Percentiles rank a stretch among this genome's conserved stretches.
phyloP scores from a whole-genome alignment of 768 basidiomycete species.

The Ramaria sp. region DNA sequence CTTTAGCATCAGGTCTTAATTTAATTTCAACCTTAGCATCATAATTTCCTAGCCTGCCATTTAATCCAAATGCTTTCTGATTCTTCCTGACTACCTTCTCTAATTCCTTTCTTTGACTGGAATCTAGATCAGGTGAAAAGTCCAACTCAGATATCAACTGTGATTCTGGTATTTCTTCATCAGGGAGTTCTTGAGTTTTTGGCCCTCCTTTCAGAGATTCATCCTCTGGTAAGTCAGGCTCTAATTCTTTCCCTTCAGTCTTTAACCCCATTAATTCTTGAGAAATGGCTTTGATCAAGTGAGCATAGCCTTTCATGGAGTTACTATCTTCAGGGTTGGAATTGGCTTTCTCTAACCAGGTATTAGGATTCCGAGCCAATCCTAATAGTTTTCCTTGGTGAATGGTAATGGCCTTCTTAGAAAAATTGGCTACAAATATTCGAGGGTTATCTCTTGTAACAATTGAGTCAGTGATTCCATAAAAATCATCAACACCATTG shows the following conservation, averaged over 20 bases:
- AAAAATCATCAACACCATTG: constrained; percentile 1
- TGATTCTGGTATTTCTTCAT: constrained; percentile 6
- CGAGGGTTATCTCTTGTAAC: neutral
- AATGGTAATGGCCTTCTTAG: neutral
- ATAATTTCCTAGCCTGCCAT: constrained; percentile 22
- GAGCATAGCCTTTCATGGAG: neutral
- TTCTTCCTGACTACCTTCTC: constrained; percentile 13
- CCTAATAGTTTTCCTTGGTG: constrained; percentile 1
- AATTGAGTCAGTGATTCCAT: neutral
- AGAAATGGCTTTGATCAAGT: neutral
- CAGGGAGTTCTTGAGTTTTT: constrained; percentile 17
- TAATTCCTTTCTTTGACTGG: constrained; percentile 5
- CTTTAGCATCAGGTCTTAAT: constrained; percentile 15
- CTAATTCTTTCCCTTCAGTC: neutral
- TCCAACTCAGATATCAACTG: constrained; percentile 12
- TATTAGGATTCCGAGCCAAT: neutral
- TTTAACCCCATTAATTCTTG: neutral
- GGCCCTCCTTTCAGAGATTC: constrained; percentile 12
- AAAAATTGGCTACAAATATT: neutral
- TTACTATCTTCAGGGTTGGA: neutral
- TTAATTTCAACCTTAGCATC: constrained; percentile 17
- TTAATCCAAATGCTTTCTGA: constrained; percentile 20
- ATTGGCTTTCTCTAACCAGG: neutral
- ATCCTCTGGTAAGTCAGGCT: neutral
- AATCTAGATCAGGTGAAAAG: constrained; percentile 14